These are phyloP conservation scores for Colletotrichum kahawae DNA, from an alignment of 2,329 filamentous ascomycete species.

Conservation along the genomic window DNA sequence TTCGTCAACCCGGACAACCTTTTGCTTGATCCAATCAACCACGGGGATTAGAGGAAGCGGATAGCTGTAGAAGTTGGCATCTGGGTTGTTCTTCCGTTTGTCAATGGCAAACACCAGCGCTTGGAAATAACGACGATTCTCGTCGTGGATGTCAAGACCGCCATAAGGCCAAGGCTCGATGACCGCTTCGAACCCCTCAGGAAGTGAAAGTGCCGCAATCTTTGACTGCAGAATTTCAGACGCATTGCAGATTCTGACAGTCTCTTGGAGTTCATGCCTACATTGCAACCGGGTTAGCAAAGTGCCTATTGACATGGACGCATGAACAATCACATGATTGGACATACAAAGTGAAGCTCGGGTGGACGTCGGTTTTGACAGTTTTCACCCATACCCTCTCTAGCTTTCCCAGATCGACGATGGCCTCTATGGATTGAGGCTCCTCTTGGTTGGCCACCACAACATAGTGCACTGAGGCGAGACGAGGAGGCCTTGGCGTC, in stretches of 20 bases:
- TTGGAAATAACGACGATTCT: conserved; percentile 23
- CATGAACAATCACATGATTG: background rate
- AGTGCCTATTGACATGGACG: background rate
- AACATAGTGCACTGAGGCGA: conserved; percentile 4
- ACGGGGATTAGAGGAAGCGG: conserved; percentile 71
- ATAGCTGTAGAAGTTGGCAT: conserved; percentile 67
- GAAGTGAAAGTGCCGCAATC: background rate
- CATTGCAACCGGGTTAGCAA: background rate
- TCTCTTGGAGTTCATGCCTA: background rate
- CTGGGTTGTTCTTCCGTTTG: conserved; percentile 11
- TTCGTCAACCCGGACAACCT: conserved; percentile 71
- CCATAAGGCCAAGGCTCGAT: conserved; percentile 60
- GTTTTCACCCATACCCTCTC: background rate
- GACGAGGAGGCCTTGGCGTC: conserved; percentile 5
- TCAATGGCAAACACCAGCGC: conserved; percentile 38
- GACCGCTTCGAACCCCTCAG: conserved; percentile 34
- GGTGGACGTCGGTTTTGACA: background rate
- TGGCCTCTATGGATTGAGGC: conserved; percentile 34
- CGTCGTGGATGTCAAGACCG: conserved; percentile 24
- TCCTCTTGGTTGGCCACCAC: background rate
- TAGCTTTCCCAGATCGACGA: conserved; percentile 32
- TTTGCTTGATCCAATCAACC: conserved; percentile 64
- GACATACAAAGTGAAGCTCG: background rate
- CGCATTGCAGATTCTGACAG: background rate
- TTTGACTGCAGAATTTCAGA: background rate